phyloP scores from a whole-genome alignment of 306 rosid species.

The Amphicarpaea edgeworthii region DNA sequence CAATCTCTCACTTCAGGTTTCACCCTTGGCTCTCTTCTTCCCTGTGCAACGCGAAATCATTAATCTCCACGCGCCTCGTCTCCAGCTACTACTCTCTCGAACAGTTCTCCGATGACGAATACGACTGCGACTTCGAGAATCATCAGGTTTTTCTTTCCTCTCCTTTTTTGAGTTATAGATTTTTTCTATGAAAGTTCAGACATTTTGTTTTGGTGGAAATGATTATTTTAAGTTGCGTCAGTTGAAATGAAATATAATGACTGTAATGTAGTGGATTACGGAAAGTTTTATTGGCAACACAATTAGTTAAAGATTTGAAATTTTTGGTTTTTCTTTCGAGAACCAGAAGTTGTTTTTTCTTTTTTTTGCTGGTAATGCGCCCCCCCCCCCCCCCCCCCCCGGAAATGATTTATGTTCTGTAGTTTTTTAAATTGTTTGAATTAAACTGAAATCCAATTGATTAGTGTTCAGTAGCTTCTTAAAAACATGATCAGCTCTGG shows the following conservation, averaged over 20 bases:
- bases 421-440: slow-evolving; percentile 7
- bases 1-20: not conserved
- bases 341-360: not conserved
- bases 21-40: slow-evolving; percentile 46
- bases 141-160: slow-evolving; percentile 54
- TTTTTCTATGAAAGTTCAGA: not conserved
- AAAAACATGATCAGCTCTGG: slow-evolving; percentile 12
- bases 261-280: not conserved
- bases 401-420: not conserved
- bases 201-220: slow-evolving; percentile 26
- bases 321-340: slow-evolving; percentile 8
- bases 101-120: slow-evolving; percentile 95
- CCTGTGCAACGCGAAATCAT: slow-evolving; percentile 28
- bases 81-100: slow-evolving; percentile 67
- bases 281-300: not conserved
- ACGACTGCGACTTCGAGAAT: slow-evolving; percentile 72
- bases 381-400: too few species aligned
- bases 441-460: slow-evolving; percentile 1
- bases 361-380: slow-evolving; percentile 11
- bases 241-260: slow-evolving; percentile 2
- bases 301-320: not conserved
- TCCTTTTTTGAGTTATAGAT: not conserved
- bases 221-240: not conserved
- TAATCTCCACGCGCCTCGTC: slow-evolving; percentile 52
- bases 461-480: slow-evolving; percentile 30